Base-by-base conservation (phyloP, 345 rosid species). In the Citropsis articulata region DNA sequence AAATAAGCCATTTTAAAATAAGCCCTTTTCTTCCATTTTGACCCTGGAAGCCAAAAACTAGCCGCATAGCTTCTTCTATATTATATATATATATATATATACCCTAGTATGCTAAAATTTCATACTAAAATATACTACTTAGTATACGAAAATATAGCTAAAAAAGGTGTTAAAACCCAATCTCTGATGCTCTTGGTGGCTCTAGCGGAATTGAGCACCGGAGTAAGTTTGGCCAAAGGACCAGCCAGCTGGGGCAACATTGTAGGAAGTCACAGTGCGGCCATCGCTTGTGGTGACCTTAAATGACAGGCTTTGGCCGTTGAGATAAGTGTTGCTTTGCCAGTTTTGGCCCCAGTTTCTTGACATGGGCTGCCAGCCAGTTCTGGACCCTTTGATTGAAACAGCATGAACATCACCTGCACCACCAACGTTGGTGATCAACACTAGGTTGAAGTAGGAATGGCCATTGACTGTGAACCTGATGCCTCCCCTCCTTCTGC, bases 281-380 rank as follows among this genome's bases (percentile, higher is more conserved):
- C 97, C 97, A 66, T 92, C 93, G 60, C 97, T 92, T 0, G 94
- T 87, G 19, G 94, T 92, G 82, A 92, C 89, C 88, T 89, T 88
- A 71, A 92, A 92, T 60, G 97, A 92, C 13, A 92, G 91, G 84
- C 86, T 69, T 78, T 92, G 97, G 13, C 97, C 97, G 50, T 90
- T 89, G 40, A 92, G 86, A 77, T 87, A 85, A 71, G 71, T 82
- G 88, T 90, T 90, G 82, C 91, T 90, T 73, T 91, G 96, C 96
- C 96, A 92, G 86, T 92, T 92, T 63, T 90, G 94, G 72, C 97
- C 97, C 97, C 97, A 92, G 87, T 92, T 92, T 21, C 97, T 87
- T 2, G 97, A 89, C 97, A 92, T 90, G 0, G 91, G 64, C 79
- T 90, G 94, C 97, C 97, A 92, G 6, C 94, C 91, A 1, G 91